Evolutionary conservation across 2,329 filamentous ascomycete genomes (phyloP).

Genomic region (Blumeriella jaapii): DNA sequence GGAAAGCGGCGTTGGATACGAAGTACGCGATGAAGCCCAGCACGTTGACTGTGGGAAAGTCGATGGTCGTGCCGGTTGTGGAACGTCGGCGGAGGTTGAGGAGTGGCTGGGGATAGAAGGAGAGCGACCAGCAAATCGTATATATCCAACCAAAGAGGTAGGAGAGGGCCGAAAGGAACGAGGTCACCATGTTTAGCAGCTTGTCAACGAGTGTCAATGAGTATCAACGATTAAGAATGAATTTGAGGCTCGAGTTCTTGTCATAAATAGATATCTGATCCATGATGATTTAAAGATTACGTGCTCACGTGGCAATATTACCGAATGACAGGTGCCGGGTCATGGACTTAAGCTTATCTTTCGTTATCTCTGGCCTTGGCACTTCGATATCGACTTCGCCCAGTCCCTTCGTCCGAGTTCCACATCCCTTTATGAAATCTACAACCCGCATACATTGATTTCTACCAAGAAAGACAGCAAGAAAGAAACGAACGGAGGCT

Average conservation of each 20-base stretch:
- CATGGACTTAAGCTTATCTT: background rate
- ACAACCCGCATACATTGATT: too few species aligned
- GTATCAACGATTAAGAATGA: too few species aligned
- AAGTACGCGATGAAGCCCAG: conserved; percentile 65
- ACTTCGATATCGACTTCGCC: too few species aligned
- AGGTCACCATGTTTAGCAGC: conserved; percentile 18
- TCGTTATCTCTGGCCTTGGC: conserved; percentile 5
- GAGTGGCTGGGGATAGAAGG: conserved; percentile 85
- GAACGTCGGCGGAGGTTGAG: conserved; percentile 67
- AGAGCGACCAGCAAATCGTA: conserved; percentile 67
- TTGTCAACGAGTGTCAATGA: too few species aligned
- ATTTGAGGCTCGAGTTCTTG: conserved; percentile 2
- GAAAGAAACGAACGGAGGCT: too few species aligned
- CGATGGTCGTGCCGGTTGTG: conserved; percentile 74
- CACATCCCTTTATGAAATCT: too few species aligned
- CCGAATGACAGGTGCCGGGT: too few species aligned
- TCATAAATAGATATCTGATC: background rate
- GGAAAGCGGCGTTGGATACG: conserved; percentile 61
- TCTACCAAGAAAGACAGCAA: conserved; percentile 43
- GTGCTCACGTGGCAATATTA: background rate
- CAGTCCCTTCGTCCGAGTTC: too few species aligned
- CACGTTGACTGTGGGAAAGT: conserved; percentile 70
- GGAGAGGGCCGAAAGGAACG: conserved; percentile 39
- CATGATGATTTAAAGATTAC: background rate
- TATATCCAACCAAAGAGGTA: conserved; percentile 65